Evolutionary conservation across 805 yeast species (phyloP).

Genomic region (Hanseniaspora clermontiae): DNA sequence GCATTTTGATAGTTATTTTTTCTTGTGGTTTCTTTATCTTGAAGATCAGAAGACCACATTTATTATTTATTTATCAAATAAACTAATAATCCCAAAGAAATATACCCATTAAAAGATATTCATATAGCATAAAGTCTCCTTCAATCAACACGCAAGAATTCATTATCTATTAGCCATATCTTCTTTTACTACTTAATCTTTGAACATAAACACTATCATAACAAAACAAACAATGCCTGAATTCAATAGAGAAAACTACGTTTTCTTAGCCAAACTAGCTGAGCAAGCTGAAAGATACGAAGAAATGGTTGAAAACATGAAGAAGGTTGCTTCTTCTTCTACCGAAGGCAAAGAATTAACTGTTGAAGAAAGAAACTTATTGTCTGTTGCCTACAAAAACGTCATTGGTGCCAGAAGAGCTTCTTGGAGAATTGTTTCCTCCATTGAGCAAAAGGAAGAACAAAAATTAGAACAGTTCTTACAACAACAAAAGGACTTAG

Average conservation of each 20-base stretch:
- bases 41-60: too few relatives aligned
- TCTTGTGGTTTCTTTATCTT: too few relatives aligned
- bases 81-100: too few relatives aligned
- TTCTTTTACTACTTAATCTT: too few relatives aligned
- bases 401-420: slow-evolving; percentile 99
- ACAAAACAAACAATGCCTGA: slow-evolving; percentile 41
- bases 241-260: slow-evolving; percentile 87
- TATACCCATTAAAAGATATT: too few relatives aligned
- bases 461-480: slow-evolving; percentile 60
- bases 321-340: slow-evolving; percentile 77
- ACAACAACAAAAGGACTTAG: slow-evolving; percentile 13
- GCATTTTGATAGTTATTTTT: too few relatives aligned
- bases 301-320: slow-evolving; percentile 98
- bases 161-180: too few relatives aligned
- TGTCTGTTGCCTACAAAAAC: slow-evolving; percentile 95
- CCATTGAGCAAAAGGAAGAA: slow-evolving; percentile 96
- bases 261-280: slow-evolving; percentile 93
- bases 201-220: background rate
- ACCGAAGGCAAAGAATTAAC: slow-evolving; percentile 70
- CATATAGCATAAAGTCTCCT: too few relatives aligned
- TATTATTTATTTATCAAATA: too few relatives aligned
- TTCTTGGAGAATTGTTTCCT: slow-evolving; percentile 96
- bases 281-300: slow-evolving; percentile 99
- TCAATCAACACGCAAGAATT: too few relatives aligned
- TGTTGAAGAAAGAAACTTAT: slow-evolving; percentile 93